Conservation (phyloP, 176 grass and related monocot species). For the Saccharum spontaneum region DNA sequence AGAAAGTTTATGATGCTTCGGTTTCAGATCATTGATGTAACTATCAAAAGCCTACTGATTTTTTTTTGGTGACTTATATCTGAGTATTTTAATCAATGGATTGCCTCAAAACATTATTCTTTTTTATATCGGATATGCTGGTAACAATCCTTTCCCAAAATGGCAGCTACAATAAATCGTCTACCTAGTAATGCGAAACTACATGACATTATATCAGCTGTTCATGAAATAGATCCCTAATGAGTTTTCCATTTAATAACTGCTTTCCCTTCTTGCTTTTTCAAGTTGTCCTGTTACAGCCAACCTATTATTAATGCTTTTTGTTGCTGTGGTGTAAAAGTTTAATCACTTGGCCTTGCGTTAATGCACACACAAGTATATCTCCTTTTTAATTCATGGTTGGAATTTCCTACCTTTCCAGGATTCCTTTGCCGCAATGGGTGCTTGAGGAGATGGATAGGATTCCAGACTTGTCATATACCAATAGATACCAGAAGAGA, state of each 20-base stretch:
- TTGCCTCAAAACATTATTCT: neutral
- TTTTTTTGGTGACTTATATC: neutral
- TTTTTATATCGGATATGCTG: neutral
- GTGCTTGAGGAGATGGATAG: conserved; percentile 76
- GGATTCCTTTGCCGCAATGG: conserved; percentile 75
- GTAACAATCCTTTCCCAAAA: neutral
- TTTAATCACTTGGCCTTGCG: neutral
- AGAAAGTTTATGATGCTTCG: neutral
- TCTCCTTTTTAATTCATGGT: conserved; percentile 15
- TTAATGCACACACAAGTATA: conserved; percentile 19
- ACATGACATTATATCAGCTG: neutral
- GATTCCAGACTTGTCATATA: conserved; percentile 69
- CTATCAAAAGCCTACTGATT: neutral
- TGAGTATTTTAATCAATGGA: neutral
- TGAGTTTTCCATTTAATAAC: neutral
- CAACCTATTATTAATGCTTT: neutral
- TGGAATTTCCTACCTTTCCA: conserved; percentile 22
- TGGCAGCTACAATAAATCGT: neutral
- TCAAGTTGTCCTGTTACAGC: neutral
- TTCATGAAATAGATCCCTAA: conserved; percentile 1
- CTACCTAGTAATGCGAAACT: neutral
- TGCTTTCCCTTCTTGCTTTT: conserved; percentile 4
- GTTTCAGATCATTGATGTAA: neutral
- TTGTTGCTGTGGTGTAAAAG: neutral
- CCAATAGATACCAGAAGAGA: conserved; percentile 56